These are phyloP conservation scores for Scytalidium sp. DNA, from an alignment of 2,329 filamentous ascomycete species.

Conservation along the genomic window DNA sequence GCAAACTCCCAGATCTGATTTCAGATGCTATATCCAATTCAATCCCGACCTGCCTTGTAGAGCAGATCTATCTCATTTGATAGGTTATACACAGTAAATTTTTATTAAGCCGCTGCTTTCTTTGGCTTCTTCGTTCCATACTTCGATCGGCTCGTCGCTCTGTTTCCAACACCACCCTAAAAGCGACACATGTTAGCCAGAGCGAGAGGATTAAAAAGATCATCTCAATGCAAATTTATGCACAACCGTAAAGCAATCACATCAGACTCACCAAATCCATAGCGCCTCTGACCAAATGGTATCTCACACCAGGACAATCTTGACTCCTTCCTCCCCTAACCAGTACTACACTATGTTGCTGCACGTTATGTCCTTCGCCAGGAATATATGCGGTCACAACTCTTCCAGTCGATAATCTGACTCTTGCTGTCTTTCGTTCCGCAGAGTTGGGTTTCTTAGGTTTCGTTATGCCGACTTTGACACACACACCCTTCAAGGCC, in stretches of 20 bases:
- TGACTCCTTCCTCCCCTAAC: constrained; percentile 91
- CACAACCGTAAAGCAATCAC: background rate
- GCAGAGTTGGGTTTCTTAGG: constrained; percentile 99
- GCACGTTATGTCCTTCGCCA: constrained; percentile 96
- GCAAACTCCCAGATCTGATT: too few species aligned
- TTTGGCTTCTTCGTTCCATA: constrained; percentile 99
- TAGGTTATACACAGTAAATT: background rate
- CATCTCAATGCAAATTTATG: too few species aligned
- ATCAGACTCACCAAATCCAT: constrained; percentile 77
- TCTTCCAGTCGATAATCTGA: constrained; percentile 82
- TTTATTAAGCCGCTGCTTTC: constrained; percentile 46
- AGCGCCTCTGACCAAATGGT: constrained; percentile 87
- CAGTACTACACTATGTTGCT: constrained; percentile 96
- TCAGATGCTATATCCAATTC: too few species aligned
- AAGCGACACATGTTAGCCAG: constrained; percentile 23
- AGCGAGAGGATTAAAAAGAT: too few species aligned
- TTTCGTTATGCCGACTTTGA: constrained; percentile 89
- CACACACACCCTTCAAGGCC: constrained; percentile 90
- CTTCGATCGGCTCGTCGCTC: constrained; percentile 85
- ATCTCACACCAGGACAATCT: constrained; percentile 98
- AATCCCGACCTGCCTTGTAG: too few species aligned
- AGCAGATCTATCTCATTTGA: too few species aligned
- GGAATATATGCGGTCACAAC: constrained; percentile 93
- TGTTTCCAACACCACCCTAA: constrained; percentile 85
- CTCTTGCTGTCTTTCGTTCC: constrained; percentile 91